These are phyloP conservation scores for Cystofilobasidium macerans DNA, from an alignment of 768 basidiomycete species.

Conservation along the genomic window DNA sequence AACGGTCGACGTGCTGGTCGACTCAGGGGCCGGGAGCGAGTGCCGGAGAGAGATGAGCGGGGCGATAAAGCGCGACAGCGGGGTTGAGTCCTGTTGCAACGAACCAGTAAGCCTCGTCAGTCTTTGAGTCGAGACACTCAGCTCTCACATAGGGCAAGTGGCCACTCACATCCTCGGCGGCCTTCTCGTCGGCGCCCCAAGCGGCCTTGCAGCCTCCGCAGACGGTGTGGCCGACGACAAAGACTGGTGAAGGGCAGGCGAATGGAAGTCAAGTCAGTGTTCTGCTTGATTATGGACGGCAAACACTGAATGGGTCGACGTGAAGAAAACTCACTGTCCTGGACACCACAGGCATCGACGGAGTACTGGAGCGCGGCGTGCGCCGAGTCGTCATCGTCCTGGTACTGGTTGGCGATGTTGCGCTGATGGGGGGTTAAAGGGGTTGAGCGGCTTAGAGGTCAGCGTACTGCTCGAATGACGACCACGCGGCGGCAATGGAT, in stretches of 20 bases:
- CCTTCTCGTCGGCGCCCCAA: constrained; percentile 14
- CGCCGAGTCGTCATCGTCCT: constrained; percentile 24
- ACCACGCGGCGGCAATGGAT: neutral
- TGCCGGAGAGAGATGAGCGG: constrained; percentile 25
- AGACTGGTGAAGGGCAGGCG: neutral
- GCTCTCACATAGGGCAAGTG: too few species aligned
- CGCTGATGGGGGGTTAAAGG: too few species aligned
- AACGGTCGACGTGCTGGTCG: neutral
- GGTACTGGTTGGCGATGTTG: constrained; percentile 28
- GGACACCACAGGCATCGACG: constrained; percentile 19
- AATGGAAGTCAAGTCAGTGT: neutral
- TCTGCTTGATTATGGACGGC: neutral
- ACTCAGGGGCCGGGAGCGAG: constrained; percentile 12
- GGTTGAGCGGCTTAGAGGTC: neutral
- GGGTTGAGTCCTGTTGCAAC: constrained; percentile 8
- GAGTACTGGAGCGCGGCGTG: constrained; percentile 21
- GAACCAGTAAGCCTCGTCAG: too few species aligned
- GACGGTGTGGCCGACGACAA: constrained; percentile 27
- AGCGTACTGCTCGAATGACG: neutral
- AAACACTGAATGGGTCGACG: too few species aligned
- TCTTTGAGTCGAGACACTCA: too few species aligned
- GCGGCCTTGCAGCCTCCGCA: constrained; percentile 27
- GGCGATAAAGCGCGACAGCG: constrained; percentile 24
- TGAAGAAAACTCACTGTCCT: constrained; percentile 19
- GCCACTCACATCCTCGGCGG: constrained; percentile 9